phyloP scores from a whole-genome alignment of 257 asterid genomes.

The Lycium barbarum region DNA sequence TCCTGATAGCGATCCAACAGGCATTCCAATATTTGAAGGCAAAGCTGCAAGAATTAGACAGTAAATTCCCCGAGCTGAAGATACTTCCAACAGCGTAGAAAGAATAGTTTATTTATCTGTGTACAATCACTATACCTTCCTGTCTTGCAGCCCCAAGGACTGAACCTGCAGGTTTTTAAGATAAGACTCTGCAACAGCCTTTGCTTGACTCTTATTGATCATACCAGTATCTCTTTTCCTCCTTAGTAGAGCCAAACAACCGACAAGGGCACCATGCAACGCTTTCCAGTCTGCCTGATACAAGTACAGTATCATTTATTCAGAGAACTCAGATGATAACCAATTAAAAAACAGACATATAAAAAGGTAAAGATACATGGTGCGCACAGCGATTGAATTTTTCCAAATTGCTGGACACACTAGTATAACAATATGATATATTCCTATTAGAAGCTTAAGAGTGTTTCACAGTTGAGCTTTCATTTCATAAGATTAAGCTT shows the following conservation, averaged over 20 bases:
- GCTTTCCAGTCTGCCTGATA: constrained; percentile 99
- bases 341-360: background rate
- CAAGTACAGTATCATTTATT: constrained; percentile 43
- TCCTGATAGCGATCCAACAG: constrained; percentile 60
- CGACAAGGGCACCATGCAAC: constrained; percentile 89
- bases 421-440: background rate
- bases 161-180: constrained; percentile 75
- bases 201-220: constrained; percentile 63
- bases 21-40: constrained; percentile 92
- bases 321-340: constrained; percentile 24
- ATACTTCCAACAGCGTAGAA: constrained; percentile 19
- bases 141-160: constrained; percentile 85
- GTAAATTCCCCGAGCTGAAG: constrained; percentile 23
- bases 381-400: background rate
- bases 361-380: background rate
- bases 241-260: constrained; percentile 86
- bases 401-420: background rate
- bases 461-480: background rate
- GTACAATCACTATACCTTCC: constrained; percentile 61
- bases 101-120: constrained; percentile 24
- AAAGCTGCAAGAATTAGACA: constrained; percentile 66
- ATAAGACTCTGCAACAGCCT: constrained; percentile 69
- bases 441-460: constrained; percentile 5
- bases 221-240: constrained; percentile 70
- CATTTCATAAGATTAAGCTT: constrained; percentile 20